Conservation (phyloP, 441 rosid genomes). For the Viola pubescens region DNA sequence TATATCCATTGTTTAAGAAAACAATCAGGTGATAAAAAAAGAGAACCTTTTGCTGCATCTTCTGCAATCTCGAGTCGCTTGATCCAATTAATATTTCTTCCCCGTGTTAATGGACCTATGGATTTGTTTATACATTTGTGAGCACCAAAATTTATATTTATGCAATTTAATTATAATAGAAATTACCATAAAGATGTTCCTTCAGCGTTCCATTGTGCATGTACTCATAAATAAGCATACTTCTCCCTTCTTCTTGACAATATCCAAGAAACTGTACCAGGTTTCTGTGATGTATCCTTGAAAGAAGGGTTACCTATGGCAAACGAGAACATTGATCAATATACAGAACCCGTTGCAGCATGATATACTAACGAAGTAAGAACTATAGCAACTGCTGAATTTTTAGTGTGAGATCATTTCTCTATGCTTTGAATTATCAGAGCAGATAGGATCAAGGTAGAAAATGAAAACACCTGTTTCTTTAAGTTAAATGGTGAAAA, state of each 20-base stretch:
- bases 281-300: constrained; percentile 97
- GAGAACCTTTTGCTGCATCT: constrained; percentile 84
- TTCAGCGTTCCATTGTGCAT: constrained; percentile 96
- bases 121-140: constrained; percentile 8
- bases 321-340: constrained; percentile 1
- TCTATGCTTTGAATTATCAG: no score
- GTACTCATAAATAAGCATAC: constrained; percentile 85
- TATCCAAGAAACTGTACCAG: constrained; percentile 93
- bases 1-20: neutral
- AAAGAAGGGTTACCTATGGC: constrained; percentile 75
- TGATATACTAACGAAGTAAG: neutral
- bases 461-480: neutral
- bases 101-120: constrained; percentile 51
- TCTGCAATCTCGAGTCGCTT: constrained; percentile 94
- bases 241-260: constrained; percentile 88
- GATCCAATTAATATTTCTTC: constrained; percentile 68
- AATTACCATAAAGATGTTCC: constrained; percentile 89
- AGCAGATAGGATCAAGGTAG: neutral
- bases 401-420: neutral
- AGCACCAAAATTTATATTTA: constrained; percentile 12
- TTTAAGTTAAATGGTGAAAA: neutral
- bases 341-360: neutral
- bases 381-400: neutral
- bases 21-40: neutral
- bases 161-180: neutral